phyloP scores from a whole-genome alignment of 257 asterid genomes.

The Jasminum sambac region DNA sequence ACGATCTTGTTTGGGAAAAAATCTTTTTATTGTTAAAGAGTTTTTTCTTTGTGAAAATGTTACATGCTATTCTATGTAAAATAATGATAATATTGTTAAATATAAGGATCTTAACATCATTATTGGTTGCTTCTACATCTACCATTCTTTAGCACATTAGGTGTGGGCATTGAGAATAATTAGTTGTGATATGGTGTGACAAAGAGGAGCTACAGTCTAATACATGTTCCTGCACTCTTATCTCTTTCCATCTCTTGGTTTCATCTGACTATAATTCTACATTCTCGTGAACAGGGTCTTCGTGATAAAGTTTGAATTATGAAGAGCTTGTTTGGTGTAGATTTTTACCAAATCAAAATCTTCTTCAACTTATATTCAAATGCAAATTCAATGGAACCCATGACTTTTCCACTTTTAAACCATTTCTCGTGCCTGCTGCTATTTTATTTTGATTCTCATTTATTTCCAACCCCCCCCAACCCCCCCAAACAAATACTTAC shows the following conservation, averaged over 20 bases:
- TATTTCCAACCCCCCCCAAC: no score
- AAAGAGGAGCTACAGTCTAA: background rate
- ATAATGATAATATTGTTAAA: background rate
- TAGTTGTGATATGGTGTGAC: background rate
- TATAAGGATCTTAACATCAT: constrained; percentile 1
- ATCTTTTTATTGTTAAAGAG: background rate
- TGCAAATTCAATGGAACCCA: no score
- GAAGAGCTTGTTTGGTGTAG: no score
- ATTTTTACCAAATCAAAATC: no score
- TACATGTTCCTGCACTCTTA: background rate
- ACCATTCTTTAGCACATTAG: background rate
- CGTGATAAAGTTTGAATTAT: background rate
- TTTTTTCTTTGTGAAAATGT: background rate
- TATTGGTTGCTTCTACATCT: background rate
- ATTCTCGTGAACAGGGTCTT: background rate
- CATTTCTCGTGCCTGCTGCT: background rate
- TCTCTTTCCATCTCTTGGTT: constrained; percentile 1
- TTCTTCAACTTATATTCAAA: no score
- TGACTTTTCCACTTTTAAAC: no score
- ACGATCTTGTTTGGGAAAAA: background rate
- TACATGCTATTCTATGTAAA: background rate
- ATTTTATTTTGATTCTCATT: background rate
- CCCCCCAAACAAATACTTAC: no score
- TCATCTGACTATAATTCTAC: background rate
- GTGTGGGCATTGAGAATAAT: background rate